These are phyloP conservation scores for Aspergillus sp. DNA, from an alignment of 2,329 filamentous ascomycete genomes.

Conservation along the genomic window DNA sequence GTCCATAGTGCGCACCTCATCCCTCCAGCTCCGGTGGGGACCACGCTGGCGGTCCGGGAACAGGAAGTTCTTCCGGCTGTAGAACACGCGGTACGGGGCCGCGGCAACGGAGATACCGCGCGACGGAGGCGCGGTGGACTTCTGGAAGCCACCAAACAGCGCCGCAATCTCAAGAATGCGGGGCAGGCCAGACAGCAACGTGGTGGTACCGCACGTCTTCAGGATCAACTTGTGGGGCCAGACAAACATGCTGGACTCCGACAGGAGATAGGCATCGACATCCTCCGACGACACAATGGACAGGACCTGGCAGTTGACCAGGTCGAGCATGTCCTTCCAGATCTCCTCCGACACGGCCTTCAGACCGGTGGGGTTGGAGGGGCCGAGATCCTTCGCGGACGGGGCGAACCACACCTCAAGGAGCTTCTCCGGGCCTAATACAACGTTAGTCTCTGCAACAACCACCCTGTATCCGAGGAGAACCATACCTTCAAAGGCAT, in stretches of 20 bases:
- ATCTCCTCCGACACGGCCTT: constrained; percentile 80
- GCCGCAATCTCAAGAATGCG: constrained; percentile 92
- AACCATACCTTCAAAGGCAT: constrained; percentile 85
- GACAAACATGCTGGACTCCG: constrained; percentile 99
- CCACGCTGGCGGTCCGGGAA: constrained; percentile 93
- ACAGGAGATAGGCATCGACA: constrained; percentile 93
- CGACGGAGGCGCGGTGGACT: constrained; percentile 65
- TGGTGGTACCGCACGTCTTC: constrained; percentile 98
- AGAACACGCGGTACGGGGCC: constrained; percentile 93
- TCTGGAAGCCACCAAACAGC: constrained; percentile 82
- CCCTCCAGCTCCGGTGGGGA: constrained; percentile 95
- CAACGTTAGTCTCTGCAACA: constrained; percentile 18
- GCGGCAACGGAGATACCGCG: constrained; percentile 72
- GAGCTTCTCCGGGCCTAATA: constrained; percentile 84
- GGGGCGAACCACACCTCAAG: constrained; percentile 98
- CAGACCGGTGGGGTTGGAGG: constrained; percentile 71
- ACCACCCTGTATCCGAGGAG: not conserved
- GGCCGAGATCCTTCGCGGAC: constrained; percentile 66
- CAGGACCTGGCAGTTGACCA: constrained; percentile 97
- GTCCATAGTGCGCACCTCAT: constrained; percentile 91
- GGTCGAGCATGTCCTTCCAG: constrained; percentile 96
- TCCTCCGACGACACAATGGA: constrained; percentile 91
- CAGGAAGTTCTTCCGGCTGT: constrained; percentile 97
- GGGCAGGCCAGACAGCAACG: constrained; percentile 81
- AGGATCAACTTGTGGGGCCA: constrained; percentile 99